These are phyloP conservation scores for Jackrogersella minutella DNA, from an alignment of 495 filamentous ascomycete genomes.

Conservation along the genomic window DNA sequence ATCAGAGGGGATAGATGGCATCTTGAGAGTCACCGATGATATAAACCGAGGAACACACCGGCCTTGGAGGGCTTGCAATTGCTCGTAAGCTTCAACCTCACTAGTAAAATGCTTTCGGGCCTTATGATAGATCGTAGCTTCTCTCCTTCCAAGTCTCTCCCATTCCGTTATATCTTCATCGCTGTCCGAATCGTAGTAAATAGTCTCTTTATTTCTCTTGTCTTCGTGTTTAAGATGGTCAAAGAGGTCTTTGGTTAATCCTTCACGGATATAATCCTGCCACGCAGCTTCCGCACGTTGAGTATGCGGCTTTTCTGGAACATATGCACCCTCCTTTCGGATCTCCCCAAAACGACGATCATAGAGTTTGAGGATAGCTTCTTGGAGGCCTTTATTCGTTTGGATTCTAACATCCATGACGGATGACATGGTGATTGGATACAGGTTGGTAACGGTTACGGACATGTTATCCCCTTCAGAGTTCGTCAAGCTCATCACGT, in stretches of 20 bases:
- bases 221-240: not conserved
- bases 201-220: not conserved
- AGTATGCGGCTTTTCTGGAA: not conserved
- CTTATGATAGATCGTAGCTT: not conserved
- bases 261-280: not conserved
- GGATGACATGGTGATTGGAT: not conserved
- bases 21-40: not conserved
- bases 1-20: not conserved
- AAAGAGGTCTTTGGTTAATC: not conserved
- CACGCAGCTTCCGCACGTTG: not conserved
- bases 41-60: not conserved
- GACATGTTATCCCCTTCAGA: not conserved
- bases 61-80: not conserved
- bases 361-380: not conserved
- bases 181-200: not conserved
- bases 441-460: not conserved
- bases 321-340: not conserved
- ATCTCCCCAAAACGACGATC: not conserved
- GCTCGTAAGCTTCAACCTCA: not conserved
- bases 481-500: not conserved
- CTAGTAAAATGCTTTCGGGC: not conserved
- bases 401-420: not conserved
- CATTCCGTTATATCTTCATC: not conserved
- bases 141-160: not conserved
- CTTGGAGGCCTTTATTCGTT: not conserved